Percentiles rank a stretch among this genome's conserved stretches.
Evolutionary conservation across 768 basidiomycete species (phyloP).

Genomic region (Ramaria rubella): DNA sequence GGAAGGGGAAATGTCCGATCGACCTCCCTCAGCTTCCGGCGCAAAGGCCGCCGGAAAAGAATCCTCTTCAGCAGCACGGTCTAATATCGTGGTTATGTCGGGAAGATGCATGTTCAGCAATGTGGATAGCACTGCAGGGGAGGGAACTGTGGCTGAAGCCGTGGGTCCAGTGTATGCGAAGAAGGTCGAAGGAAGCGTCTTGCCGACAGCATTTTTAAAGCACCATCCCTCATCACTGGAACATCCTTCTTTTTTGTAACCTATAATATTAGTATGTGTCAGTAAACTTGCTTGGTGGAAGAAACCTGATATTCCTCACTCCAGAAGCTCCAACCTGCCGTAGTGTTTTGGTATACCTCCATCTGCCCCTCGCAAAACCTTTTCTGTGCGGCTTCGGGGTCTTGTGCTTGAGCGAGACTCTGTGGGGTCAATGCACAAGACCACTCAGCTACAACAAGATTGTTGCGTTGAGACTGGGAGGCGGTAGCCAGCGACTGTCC

Average conservation of each 20-base stretch:
- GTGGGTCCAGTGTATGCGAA: conserved; percentile 39
- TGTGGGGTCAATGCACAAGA: conserved; percentile 42
- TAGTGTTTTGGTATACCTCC: conserved; percentile 46
- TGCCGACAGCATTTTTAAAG: conserved; percentile 54
- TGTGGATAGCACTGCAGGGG: conserved; percentile 19
- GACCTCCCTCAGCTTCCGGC: neutral
- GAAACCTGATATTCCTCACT: conserved; percentile 32
- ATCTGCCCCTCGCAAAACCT: conserved; percentile 55
- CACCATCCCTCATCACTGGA: conserved; percentile 60
- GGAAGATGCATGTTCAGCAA: conserved; percentile 15
- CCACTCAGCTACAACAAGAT: conserved; percentile 47
- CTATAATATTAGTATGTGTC: conserved; percentile 24
- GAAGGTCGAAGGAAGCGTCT: conserved; percentile 50
- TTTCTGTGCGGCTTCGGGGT: conserved; percentile 38
- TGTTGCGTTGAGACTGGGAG: conserved; percentile 29
- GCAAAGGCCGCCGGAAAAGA: neutral
- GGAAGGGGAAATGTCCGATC: neutral
- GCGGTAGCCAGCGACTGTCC: conserved; percentile 23
- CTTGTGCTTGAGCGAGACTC: conserved; percentile 42
- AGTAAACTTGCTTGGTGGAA: neutral
- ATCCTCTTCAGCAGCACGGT: neutral
- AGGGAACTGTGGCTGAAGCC: conserved; percentile 16
- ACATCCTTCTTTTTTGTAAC: conserved; percentile 58
- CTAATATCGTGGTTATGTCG: neutral
- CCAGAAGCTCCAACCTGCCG: conserved; percentile 69